Conservation (phyloP, 345 rosid genomes). For the Eucalyptus tenuipes region DNA sequence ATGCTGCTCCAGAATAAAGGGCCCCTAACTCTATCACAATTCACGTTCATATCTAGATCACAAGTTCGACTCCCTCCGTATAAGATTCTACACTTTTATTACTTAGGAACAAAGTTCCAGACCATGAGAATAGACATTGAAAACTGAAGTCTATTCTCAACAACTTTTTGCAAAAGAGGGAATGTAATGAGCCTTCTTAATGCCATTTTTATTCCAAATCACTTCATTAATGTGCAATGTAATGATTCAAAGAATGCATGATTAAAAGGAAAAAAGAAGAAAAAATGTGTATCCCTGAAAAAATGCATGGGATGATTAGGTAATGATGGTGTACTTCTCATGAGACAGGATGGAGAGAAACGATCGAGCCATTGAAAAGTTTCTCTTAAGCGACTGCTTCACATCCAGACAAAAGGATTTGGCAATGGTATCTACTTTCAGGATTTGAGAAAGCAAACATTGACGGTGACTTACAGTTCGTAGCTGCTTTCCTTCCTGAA, state of each 20-base stretch:
- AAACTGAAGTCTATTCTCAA: not conserved
- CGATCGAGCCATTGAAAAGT: not conserved
- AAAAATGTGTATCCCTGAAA: not conserved
- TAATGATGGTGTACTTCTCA: not conserved
- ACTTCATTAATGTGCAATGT: not conserved
- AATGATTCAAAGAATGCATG: not conserved
- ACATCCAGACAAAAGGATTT: not conserved
- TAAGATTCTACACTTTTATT: not conserved
- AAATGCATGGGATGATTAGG: not conserved
- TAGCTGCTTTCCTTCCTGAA: constrained; percentile 34
- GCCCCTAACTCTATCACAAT: not conserved
- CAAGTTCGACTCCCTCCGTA: not conserved
- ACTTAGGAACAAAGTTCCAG: not conserved
- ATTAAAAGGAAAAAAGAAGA: not conserved
- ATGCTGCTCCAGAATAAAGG: not conserved
- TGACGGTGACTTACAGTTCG: constrained; percentile 44
- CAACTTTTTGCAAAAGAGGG: not conserved
- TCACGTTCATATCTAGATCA: not conserved
- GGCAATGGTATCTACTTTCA: not conserved
- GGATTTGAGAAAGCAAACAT: not conserved
- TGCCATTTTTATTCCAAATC: not conserved
- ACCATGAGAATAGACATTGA: not conserved
- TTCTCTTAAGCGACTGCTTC: not conserved
- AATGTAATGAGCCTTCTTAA: not conserved
- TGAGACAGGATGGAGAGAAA: not conserved